Conservation (phyloP, 2,329 filamentous ascomycete genomes). For the Trichoderma aggressivum region DNA sequence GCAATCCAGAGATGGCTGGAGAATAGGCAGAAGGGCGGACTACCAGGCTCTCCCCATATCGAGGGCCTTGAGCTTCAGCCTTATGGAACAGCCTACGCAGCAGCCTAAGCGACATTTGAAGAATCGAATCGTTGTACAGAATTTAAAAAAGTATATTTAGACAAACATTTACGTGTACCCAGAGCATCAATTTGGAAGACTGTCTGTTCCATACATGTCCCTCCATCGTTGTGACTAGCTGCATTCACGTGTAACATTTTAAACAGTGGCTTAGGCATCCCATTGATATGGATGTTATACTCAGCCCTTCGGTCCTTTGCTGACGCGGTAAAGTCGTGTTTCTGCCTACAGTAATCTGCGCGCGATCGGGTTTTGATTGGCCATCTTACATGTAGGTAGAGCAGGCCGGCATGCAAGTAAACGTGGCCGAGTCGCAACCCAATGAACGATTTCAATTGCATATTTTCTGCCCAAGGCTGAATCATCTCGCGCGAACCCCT, state of each 20-base stretch:
- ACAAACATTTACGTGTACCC: not conserved
- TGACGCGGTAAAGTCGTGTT: not conserved
- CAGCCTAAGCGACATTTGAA: not conserved
- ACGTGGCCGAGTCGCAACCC: not conserved
- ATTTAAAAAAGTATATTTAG: not conserved
- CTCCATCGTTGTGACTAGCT: not conserved
- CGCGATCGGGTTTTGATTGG: not conserved
- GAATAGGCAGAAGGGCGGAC: conserved; percentile 24
- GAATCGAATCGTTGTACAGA: not conserved
- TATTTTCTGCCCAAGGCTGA: not conserved
- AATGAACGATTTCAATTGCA: not conserved
- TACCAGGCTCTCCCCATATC: conserved; percentile 30
- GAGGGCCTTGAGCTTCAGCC: conserved; percentile 32
- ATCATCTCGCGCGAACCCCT: too few relatives aligned
- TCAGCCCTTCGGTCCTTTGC: not conserved
- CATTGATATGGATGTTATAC: not conserved
- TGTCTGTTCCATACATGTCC: not conserved
- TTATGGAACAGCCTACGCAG: conserved; percentile 30
- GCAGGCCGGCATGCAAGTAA: not conserved
- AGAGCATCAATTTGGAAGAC: not conserved
- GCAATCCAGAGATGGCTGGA: conserved; percentile 33
- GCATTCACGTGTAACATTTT: not conserved
- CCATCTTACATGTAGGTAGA: too few relatives aligned
- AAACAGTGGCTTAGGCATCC: not conserved
- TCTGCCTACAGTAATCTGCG: not conserved